Conservation (phyloP, 1,139 yeast species). For the Wickerhamomyces sp. region DNA sequence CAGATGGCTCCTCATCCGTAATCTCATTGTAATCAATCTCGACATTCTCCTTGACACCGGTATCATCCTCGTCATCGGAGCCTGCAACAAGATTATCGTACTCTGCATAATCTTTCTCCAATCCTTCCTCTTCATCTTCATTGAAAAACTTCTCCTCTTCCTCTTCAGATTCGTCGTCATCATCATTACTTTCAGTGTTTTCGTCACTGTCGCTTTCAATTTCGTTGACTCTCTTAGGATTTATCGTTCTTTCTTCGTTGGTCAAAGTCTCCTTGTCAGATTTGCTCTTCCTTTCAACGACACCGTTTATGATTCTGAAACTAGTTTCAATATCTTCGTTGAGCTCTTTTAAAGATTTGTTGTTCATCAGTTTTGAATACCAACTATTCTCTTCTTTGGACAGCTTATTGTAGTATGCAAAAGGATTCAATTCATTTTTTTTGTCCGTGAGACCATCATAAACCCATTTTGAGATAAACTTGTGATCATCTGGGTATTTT, state of each 20-base stretch:
- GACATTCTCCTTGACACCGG: constrained; percentile 27
- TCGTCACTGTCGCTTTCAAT: constrained; percentile 22
- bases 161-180: constrained; percentile 18
- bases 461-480: constrained; percentile 19
- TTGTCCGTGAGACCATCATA: constrained; percentile 11
- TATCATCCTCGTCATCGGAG: constrained; percentile 47
- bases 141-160: constrained; percentile 21
- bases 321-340: constrained; percentile 50
- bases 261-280: constrained; percentile 20
- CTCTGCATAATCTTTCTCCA: constrained; percentile 30
- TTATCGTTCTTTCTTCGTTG: constrained; percentile 16
- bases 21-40: constrained; percentile 52
- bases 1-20: constrained; percentile 57
- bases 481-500: constrained; percentile 2
- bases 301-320: constrained; percentile 56
- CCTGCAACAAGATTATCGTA: constrained; percentile 52
- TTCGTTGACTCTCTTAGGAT: constrained; percentile 21
- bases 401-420: constrained; percentile 16
- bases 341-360: constrained; percentile 42
- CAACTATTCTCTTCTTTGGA: constrained; percentile 14
- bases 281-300: constrained; percentile 36
- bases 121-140: constrained; percentile 18
- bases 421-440: constrained; percentile 13
- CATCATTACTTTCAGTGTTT: constrained; percentile 15
- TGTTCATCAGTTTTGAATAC: constrained; percentile 53